Base-by-base conservation (phyloP, 345 rosid species). In the Eucalyptus globulus region DNA sequence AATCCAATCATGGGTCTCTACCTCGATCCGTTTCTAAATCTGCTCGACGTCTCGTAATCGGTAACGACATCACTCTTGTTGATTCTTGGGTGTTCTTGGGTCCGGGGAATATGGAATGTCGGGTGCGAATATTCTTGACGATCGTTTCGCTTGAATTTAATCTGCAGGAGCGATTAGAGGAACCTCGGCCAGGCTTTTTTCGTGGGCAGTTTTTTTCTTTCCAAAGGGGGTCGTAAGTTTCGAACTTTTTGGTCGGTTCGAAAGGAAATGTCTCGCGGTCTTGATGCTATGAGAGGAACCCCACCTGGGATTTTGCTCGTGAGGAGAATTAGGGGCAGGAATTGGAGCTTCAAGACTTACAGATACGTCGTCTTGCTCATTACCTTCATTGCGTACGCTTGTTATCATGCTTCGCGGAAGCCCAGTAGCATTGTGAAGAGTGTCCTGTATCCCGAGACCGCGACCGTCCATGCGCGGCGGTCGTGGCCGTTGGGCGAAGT, bases 371-470 rank as follows among this genome's bases (percentile, higher is more conserved):
- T 96, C 89, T 89, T 97, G 87, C 88, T 97, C 89, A 54, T 97
- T 85, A 97, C 99, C 45, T 97, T 97, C 93, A 90, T 97, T 62
- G 99, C 99, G 1, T 97, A 97, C 88, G 92, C 98, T 86, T 94
- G 98, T 95, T 97, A 97, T 86, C 99, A 97, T 62, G 99, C 99
- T 4, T 97, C 98, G 56, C 93, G 98, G 53, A 97, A 97, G 62
- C 99, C 99, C 11, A 95, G 95, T 89, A 96, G 99, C 93, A 97
- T 97, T 91, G 99, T 97, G 86, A 97, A 97, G 90, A 97, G 98
- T 92, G 97, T 97, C 11, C 90, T 95, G 34, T 93, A 95, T 88
- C 99, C 99, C 7, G 97, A 95, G 12, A 81, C 2, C 34, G 37
- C 58, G 10, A n/a, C 53, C 45, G 89, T 2, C 87, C 45, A 76